Conservation (phyloP, 2,329 filamentous ascomycete genomes). For the Microcyclospora tardicrescens region DNA sequence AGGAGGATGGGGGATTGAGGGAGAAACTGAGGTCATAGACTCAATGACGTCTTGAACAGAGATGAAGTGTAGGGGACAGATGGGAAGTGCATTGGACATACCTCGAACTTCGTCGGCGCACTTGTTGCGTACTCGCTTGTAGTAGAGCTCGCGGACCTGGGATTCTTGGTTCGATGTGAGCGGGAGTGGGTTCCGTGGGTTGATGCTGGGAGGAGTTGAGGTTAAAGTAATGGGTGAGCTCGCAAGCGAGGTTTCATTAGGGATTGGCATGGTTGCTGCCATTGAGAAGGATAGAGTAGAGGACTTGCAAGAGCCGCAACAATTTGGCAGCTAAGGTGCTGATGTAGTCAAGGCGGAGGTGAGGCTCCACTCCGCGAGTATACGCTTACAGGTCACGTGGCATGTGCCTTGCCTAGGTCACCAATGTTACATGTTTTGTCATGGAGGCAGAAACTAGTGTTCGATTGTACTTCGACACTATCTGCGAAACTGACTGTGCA, state of each 20-base stretch:
- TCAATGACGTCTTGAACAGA: no score
- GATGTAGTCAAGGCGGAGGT: no score
- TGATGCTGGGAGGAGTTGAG: not conserved
- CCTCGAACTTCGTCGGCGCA: conserved; percentile 50
- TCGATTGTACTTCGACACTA: no score
- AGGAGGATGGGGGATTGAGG: not conserved
- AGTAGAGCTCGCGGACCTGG: conserved; percentile 68
- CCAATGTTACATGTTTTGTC: no score
- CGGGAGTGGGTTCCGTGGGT: conserved; percentile 47
- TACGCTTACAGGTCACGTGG: no score
- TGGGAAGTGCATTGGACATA: conserved; percentile 14
- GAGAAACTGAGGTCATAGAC: no score
- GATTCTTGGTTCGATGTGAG: conserved; percentile 70
- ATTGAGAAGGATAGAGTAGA: not conserved
- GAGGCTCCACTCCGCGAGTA: no score
- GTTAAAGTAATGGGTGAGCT: not conserved
- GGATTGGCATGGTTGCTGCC: conserved; percentile 3
- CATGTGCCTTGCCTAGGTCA: no score
- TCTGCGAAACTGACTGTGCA: no score
- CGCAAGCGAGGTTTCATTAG: not conserved
- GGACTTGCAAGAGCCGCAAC: no score
- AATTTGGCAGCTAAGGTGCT: no score
- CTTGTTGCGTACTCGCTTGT: conserved; percentile 61
- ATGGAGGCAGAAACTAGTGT: no score
- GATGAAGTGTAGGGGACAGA: not conserved